These are phyloP conservation scores for Glutinoglossum americanum DNA, from an alignment of 495 filamentous ascomycete genomes.

Conservation along the genomic window DNA sequence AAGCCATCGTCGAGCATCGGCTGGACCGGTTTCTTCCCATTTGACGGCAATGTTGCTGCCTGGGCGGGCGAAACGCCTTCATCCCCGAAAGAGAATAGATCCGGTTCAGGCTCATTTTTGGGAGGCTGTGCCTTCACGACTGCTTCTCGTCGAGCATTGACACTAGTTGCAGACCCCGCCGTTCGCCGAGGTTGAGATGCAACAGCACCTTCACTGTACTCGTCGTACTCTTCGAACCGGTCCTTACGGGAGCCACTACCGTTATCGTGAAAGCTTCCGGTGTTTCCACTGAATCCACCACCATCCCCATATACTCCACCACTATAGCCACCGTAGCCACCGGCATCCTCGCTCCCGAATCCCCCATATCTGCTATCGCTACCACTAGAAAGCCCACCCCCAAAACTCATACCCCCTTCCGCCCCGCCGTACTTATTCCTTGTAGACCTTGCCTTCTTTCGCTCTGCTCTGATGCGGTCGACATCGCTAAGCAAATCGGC, in stretches of 20 bases:
- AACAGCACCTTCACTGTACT: constrained; percentile 62
- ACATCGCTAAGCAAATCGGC: constrained; percentile 87
- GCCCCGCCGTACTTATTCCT: constrained; percentile 89
- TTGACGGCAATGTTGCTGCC: constrained; percentile 16
- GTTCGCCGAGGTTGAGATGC: constrained; percentile 25
- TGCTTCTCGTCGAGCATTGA: constrained; percentile 22
- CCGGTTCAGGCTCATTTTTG: constrained; percentile 66
- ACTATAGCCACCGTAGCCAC: constrained; percentile 62
- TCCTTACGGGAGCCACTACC: constrained; percentile 35
- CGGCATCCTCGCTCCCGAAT: constrained; percentile 53
- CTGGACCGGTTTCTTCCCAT: constrained; percentile 25
- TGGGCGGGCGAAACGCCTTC: constrained; percentile 30
- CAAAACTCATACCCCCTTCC: constrained; percentile 49
- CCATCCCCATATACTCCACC: constrained; percentile 84
- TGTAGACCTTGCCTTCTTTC: constrained; percentile 80
- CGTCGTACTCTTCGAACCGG: constrained; percentile 91
- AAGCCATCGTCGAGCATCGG: constrained; percentile 27
- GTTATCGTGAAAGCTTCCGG: constrained; percentile 43
- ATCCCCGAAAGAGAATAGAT: constrained; percentile 72
- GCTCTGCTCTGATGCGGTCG: constrained; percentile 72
- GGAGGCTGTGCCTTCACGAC: constrained; percentile 32
- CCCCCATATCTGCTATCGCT: constrained; percentile 55
- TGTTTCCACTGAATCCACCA: constrained; percentile 60
- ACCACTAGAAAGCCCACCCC: constrained; percentile 32
- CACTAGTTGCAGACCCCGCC: constrained; percentile 19